Percentiles rank a stretch among this genome's conserved stretches.
phyloP scores from a whole-genome alignment of 306 rosid genomes.

The Comarum palustre region DNA sequence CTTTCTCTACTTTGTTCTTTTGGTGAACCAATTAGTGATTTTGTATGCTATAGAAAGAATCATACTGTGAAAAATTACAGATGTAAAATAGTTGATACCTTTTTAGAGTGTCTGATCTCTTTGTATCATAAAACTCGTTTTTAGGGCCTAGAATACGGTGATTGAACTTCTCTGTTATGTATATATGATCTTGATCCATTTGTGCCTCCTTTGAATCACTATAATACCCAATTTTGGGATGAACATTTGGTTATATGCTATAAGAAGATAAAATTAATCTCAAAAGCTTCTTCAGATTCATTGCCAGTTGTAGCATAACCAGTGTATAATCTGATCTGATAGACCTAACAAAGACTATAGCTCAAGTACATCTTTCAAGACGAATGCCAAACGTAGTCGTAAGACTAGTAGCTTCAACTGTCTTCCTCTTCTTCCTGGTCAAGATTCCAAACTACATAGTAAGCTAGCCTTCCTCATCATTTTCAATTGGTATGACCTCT shows the following conservation, averaged over 20 bases:
- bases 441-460: slow-evolving; percentile 10
- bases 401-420: neutral
- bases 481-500: neutral
- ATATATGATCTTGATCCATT: neutral
- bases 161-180: neutral
- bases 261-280: neutral
- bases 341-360: neutral
- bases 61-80: neutral
- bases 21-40: neutral
- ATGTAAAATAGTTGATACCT: neutral
- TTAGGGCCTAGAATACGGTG: neutral
- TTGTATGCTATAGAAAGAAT: neutral
- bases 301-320: neutral
- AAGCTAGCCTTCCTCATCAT: neutral
- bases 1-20: neutral
- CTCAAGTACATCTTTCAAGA: neutral
- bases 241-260: neutral
- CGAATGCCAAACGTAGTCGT: neutral
- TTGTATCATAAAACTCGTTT: neutral
- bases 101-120: neutral
- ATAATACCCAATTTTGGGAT: neutral
- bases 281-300: neutral
- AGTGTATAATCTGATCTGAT: neutral
- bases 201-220: neutral
- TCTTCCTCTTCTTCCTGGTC: slow-evolving; percentile 1